Evolutionary conservation across 768 basidiomycete species (phyloP), one percentile per base, ranked within the genome.

Genomic region (Auricularia auricula-judae): DNA sequence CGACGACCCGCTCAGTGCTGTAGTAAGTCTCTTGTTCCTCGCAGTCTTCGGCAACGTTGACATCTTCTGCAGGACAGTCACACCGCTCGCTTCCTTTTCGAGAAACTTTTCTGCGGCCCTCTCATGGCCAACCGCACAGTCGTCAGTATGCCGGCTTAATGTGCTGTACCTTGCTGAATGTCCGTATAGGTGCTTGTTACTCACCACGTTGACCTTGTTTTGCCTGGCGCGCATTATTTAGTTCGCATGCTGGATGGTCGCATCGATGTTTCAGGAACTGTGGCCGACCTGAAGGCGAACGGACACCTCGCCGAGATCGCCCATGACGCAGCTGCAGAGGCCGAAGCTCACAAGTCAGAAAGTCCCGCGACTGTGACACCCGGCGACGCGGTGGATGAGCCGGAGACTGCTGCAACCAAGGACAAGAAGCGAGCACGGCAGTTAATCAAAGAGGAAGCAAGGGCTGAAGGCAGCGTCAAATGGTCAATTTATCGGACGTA

Each of bases 381-480:
- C 23, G 62, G 65, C 33, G 73, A 70, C 53, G 68, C 68, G 11
- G 76, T 76, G 64, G 71, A 73, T 62, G 68, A 72, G 3, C 68
- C 67, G 2, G 68, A 69, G 29, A 73, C 72, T 21, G 72, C 67
- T 23, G 70, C 67, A 4, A 67, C 68, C 3, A 72, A 64, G 21
- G 65, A 66, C 36, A 66, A 65, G 34, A 91, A 86, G 75, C 88
- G 85, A 66, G 86, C 89, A 0, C 76, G 86, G 35, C 88, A 90
- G 69, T 74, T 93, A 11, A 74, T 93, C 64, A 86, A 91, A 71
- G 91, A 93, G 60, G 91, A 94, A 71, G 86, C 91, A 65, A 73
- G 91, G 54, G 89, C 89, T 66, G 80, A 81, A 1, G 93, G 93
- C 0, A 85, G 86, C 43, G 92, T 95, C 36, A 91, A 90, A 70